Conservation (phyloP, 257 asterid genomes). For the Salvia rosmarinus region DNA sequence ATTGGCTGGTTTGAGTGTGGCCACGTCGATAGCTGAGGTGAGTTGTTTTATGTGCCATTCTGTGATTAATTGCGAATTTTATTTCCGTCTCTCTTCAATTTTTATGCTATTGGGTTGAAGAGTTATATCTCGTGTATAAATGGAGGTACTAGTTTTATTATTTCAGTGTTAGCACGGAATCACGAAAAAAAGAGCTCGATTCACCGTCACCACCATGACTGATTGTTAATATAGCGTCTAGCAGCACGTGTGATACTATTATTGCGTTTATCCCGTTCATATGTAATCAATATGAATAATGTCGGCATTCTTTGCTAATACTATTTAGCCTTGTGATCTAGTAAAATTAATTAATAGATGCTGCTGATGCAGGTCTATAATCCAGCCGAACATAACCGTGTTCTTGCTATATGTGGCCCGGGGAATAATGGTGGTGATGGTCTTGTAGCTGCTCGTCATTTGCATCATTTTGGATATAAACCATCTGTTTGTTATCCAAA, state of each 20-base stretch:
- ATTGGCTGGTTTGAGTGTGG: slow-evolving; percentile 98
- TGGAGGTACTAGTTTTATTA: not conserved
- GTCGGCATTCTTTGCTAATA: not conserved
- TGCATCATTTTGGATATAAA: slow-evolving; percentile 77
- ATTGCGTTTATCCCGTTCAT: not conserved
- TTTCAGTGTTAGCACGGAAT: slow-evolving; percentile 7
- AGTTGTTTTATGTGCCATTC: not conserved
- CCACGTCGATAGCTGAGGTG: slow-evolving; percentile 90
- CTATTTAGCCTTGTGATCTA: not conserved
- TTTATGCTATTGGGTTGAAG: slow-evolving; percentile 24
- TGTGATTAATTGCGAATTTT: not conserved
- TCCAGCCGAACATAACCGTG: slow-evolving; percentile 53
- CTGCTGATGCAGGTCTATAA: slow-evolving; percentile 59
- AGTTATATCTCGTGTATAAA: not conserved
- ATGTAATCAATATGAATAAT: not conserved
- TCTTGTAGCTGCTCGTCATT: slow-evolving; percentile 91
- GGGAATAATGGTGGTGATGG: slow-evolving; percentile 95
- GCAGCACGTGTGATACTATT: not conserved
- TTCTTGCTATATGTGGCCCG: slow-evolving; percentile 83
- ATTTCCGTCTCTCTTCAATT: not conserved
- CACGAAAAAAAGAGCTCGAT: not conserved
- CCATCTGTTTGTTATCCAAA: slow-evolving; percentile 75
- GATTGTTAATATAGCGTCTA: not conserved
- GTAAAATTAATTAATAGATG: not conserved
- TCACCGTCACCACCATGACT: slow-evolving; percentile 1